Conservation (phyloP, 2,329 filamentous ascomycete species). For the Capronia americana region DNA sequence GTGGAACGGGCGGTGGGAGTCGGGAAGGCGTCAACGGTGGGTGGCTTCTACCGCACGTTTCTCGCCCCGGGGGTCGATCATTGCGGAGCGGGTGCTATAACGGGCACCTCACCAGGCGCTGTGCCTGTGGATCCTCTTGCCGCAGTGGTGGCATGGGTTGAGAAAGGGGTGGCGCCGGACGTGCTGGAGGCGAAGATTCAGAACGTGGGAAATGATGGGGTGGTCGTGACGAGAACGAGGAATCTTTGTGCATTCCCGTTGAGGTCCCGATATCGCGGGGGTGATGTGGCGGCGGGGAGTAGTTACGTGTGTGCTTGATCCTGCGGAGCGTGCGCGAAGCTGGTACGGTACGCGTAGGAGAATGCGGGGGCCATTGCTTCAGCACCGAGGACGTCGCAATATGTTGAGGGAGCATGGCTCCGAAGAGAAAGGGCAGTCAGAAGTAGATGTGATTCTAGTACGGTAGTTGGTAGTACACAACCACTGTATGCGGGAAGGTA, state of each 20-base stretch:
- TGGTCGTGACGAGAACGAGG: not conserved
- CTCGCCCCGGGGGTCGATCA: conserved; percentile 12
- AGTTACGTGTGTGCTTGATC: conserved; percentile 10
- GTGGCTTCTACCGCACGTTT: conserved; percentile 13
- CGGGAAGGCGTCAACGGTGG: conserved; percentile 2
- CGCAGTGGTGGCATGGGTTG: conserved; percentile 16
- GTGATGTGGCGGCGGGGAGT: not conserved
- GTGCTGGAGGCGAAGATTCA: conserved; percentile 1
- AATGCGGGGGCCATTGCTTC: no score
- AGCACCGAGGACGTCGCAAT: no score
- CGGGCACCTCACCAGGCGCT: conserved; percentile 6
- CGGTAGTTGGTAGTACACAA: no score
- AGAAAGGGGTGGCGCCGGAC: conserved; percentile 1
- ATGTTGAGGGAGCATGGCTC: no score
- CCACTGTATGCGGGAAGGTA: no score
- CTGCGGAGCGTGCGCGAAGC: not conserved
- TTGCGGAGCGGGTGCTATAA: conserved; percentile 2
- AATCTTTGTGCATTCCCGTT: conserved; percentile 11
- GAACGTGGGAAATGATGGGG: not conserved
- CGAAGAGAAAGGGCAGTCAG: no score
- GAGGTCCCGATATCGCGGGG: conserved; percentile 3
- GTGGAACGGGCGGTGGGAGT: not conserved
- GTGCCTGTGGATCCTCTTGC: conserved; percentile 7
- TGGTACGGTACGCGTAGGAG: no score
- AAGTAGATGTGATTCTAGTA: no score